Base-by-base conservation (phyloP, 768 basidiomycete genomes). In the Lactarius tabidus region DNA sequence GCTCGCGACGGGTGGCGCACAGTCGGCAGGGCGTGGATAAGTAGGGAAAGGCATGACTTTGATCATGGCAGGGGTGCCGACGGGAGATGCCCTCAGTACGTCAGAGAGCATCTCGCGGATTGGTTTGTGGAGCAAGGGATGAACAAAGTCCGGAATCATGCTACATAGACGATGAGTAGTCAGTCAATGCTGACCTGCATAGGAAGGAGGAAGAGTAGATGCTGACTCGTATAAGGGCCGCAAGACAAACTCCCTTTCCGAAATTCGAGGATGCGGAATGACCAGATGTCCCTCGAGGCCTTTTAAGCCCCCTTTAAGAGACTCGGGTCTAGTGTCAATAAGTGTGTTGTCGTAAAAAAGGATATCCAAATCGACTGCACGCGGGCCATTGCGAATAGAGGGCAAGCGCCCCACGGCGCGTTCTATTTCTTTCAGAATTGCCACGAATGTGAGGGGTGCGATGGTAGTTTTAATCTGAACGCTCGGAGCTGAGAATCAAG, bases 201-300 rank as follows among this genome's bases (percentile, higher is more conserved):
- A 18, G 17, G 14, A 23, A 48, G 10, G 31, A 26, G n/a, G n/a
- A n/a, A n/a, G 12, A 14, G 64, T 56, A 45, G 23, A 48, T 41
- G 79, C 89, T 68, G 69, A 99, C 96, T 99, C 95, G 39, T 82
- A 83, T 51, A 98, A 72, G 14, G 97, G 95, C 10, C 93, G 77
- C 29, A 99, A 76, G 2, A 98, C 95, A 69, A 98, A 99, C 73
- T 98, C 95, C 33, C 97, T 78, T 75, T 98, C 97, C 2, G 76
- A 75, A 18, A 97, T 72, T 36, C 88, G 80, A 6, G 85, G 86
- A 78, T 99, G 97, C 1, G 97, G 97, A 10, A 97, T 78, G 18
- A 92, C 82, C 28, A 99, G 79, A 69, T 95, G 84, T 6, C 85
- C 84, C 29, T 80, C 80, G 18, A 86, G 71, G 67, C 85, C 83